A percentile compares a stretch with the other conserved stretches of the same genome.
phyloP scores from a whole-genome alignment of 495 filamentous ascomycete genomes.

The Astrothelium subdiscretum region DNA sequence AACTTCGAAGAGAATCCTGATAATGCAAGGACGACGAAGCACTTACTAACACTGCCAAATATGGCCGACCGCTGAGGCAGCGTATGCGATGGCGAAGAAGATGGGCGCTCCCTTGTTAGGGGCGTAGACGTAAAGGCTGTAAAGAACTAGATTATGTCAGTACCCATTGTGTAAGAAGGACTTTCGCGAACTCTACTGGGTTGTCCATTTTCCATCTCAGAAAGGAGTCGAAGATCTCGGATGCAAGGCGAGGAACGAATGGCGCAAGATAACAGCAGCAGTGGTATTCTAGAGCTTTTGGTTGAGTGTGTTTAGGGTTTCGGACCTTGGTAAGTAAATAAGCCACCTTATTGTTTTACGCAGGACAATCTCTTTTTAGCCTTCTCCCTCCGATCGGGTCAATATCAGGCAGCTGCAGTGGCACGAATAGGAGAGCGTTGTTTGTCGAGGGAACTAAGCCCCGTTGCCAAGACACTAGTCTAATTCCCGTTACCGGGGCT shows the following conservation, averaged over 20 bases:
- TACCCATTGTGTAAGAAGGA: background rate
- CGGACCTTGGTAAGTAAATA: background rate
- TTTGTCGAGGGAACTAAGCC: no score
- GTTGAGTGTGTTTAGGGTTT: background rate
- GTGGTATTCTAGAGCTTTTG: background rate
- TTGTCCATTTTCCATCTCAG: background rate
- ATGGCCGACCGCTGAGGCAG: background rate
- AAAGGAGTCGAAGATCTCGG: background rate
- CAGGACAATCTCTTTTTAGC: background rate
- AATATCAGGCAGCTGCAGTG: background rate
- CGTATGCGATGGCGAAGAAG: slow-evolving; percentile 7
- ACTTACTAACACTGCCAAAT: background rate
- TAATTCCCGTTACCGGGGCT: no score
- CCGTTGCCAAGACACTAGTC: no score
- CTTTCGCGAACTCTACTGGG: background rate
- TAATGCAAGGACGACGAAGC: background rate
- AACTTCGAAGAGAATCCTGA: background rate
- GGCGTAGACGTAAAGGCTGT: slow-evolving; percentile 9
- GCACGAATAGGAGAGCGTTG: background rate
- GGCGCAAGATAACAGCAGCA: background rate
- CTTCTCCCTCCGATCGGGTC: background rate
- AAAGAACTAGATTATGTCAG: slow-evolving; percentile 1
- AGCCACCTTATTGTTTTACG: background rate
- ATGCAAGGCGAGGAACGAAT: background rate
- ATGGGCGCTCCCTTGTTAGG: slow-evolving; percentile 8